Evolutionary conservation across 768 basidiomycete genomes (phyloP), one percentile per base, ranked within the genome.

Genomic region (Pholiota molesta): DNA sequence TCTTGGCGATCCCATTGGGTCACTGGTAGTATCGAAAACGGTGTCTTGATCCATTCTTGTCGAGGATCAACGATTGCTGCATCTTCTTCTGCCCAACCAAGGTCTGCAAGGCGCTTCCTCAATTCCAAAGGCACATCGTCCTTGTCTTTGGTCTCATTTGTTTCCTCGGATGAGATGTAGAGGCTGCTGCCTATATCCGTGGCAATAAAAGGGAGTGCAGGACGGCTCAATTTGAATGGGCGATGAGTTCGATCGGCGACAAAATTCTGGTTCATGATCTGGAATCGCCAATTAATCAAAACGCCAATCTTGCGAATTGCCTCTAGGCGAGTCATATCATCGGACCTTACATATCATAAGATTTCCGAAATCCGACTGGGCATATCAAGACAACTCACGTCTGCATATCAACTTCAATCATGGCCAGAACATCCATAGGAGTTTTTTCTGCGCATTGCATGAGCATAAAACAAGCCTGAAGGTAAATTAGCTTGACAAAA

Each of bases 361-460:
- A 29, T 21, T 37, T 37, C 10, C 7, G 10, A 37, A 57, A 16
- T 33, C 51, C n/a, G n/a, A 65, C 42, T 45, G 31, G 44, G 28
- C 6, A 7, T 16, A 44, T 42, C n/a, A 60, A 40, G 21, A 29
- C 19, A n/a, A 57, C 70, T 42, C 65, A 88, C 88, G 84, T 87
- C 35, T 77, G 78, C 42, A 89, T 64, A 59, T 90, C 86, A 52
- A 80, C 72, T 64, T 86, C 80, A 21, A 91, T 81, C 23, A 80
- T 66, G 2, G 78, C 75, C 9, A 81, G 63, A 39, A 87, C 73
- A n/a, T 84, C 81, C 35, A 75, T 59, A 0, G 86, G 77, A 0
- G 73, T 75, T 73, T 84, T 89, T 71, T 91, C 91, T 0, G 87
- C 88, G 65, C 84, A 88, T 71, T 90, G 88, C 87, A 90, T 91